Evolutionary conservation across 1,284 basidiomycete species (phyloP).

Genomic region (Pseudozyma sp.): DNA sequence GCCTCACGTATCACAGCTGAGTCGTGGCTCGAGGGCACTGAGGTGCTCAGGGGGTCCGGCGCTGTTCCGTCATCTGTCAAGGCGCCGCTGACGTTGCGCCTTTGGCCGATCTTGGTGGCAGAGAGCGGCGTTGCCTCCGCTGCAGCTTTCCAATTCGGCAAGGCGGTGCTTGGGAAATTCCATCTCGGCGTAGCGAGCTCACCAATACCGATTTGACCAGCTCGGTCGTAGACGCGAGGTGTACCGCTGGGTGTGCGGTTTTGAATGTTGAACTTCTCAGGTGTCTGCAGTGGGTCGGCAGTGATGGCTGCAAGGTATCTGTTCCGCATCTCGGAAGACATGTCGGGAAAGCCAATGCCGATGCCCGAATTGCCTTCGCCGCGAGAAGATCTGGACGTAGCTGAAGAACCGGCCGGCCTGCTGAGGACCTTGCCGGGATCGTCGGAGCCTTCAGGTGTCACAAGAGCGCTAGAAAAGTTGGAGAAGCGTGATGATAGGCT

Average conservation of each 20-base stretch:
- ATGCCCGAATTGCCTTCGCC: slow-evolving; percentile 29
- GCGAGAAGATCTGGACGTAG: slow-evolving; percentile 5
- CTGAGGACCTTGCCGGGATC: slow-evolving; percentile 31
- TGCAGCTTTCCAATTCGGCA: slow-evolving; percentile 25
- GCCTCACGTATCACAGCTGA: slow-evolving; percentile 12
- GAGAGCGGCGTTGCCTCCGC: slow-evolving; percentile 27
- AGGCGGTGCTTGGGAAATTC: slow-evolving; percentile 69
- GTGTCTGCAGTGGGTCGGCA: slow-evolving; percentile 37
- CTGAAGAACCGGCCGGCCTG: slow-evolving; percentile 12
- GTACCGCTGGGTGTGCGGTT: slow-evolving; percentile 26
- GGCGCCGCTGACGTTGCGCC: slow-evolving; percentile 38
- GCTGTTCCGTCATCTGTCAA: slow-evolving; percentile 42
- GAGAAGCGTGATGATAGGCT: slow-evolving; percentile 53
- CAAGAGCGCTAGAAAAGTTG: slow-evolving; percentile 53
- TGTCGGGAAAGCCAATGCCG: slow-evolving; percentile 52
- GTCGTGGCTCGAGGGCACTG: slow-evolving; percentile 21
- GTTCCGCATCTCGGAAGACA: slow-evolving; percentile 16
- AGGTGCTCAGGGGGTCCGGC: slow-evolving; percentile 22
- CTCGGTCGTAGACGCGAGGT: slow-evolving; percentile 76
- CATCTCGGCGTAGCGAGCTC: slow-evolving; percentile 97
- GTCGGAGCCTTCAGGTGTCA: slow-evolving; percentile 40
- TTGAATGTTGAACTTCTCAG: slow-evolving; percentile 37
- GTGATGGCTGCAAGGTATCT: slow-evolving; percentile 4
- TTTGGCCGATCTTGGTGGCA: slow-evolving; percentile 20
- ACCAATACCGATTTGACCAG: slow-evolving; percentile 89